Percentiles rank a stretch among this genome's conserved stretches.
Conservation (phyloP, 164 flowering plant species). For the Magnolia sinica region DNA sequence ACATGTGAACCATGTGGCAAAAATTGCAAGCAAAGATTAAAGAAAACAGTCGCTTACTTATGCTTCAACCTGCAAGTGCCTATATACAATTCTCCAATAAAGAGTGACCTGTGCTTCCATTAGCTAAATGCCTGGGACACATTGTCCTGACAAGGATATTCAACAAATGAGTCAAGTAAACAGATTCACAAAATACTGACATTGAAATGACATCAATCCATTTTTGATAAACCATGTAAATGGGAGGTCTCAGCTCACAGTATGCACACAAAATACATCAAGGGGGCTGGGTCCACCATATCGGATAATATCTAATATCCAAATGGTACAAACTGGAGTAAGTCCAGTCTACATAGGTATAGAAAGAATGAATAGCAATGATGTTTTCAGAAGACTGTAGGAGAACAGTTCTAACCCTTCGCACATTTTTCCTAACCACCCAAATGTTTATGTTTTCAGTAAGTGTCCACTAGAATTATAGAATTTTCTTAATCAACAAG, state of each 20-base stretch:
- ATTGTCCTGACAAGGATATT: conserved; percentile 19
- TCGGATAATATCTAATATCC: neutral
- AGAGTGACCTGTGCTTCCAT: conserved; percentile 89
- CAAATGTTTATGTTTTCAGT: neutral
- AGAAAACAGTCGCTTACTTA: conserved; percentile 42
- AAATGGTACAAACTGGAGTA: neutral
- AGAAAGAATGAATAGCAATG: too few relatives aligned
- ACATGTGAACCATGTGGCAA: neutral
- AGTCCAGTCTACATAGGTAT: too few relatives aligned
- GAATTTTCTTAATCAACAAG: too few relatives aligned
- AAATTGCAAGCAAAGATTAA: neutral
- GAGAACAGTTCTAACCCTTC: neutral
- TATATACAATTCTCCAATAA: conserved; percentile 76
- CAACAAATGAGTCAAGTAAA: neutral
- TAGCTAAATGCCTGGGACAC: conserved; percentile 36
- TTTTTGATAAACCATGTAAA: neutral
- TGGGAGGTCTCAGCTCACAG: neutral
- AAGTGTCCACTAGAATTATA: neutral
- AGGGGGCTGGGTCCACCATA: too few relatives aligned
- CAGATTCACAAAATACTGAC: neutral
- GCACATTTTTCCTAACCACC: neutral
- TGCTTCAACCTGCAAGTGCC: conserved; percentile 74
- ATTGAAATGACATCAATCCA: neutral
- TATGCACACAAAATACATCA: too few relatives aligned
- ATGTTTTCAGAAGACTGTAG: neutral